Percentiles rank a stretch among this genome's conserved stretches.
phyloP scores from a whole-genome alignment of 2,329 filamentous ascomycete species.

The Stylonectria norvegica region DNA sequence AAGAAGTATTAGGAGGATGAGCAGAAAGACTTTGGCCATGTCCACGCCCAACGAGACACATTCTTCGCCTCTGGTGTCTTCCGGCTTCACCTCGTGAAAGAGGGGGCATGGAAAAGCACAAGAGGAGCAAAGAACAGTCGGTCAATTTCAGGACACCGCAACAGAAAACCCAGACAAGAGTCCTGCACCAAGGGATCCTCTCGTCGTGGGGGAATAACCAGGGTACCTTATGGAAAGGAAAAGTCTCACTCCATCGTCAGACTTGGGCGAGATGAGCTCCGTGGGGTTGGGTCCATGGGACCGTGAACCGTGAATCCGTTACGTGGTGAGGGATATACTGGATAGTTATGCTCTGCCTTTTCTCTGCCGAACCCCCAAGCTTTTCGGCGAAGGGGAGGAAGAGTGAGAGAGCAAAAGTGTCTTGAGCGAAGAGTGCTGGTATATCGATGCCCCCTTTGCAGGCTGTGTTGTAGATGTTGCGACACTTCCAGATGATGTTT shows the following conservation, averaged over 20 bases:
- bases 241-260: slow-evolving; percentile 13
- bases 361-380: slow-evolving; percentile 3
- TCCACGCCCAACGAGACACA: too few species aligned
- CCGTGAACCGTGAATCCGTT: slow-evolving; percentile 8
- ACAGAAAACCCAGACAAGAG: not conserved
- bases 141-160: too few species aligned
- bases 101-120: too few species aligned
- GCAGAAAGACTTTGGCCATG: too few species aligned
- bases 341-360: not conserved
- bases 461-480: too few species aligned
- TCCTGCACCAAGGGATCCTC: slow-evolving; percentile 6
- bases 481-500: too few species aligned
- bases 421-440: too few species aligned
- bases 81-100: too few species aligned
- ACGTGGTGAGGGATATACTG: slow-evolving; percentile 17
- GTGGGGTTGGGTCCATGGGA: slow-evolving; percentile 17
- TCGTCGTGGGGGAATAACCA: slow-evolving; percentile 13
- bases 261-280: slow-evolving; percentile 8
- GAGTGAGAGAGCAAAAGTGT: not conserved
- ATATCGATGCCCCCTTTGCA: too few species aligned
- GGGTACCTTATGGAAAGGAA: slow-evolving; percentile 1
- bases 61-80: too few species aligned
- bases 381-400: slow-evolving; percentile 1
- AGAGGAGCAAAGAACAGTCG: too few species aligned
- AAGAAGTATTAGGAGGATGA: too few species aligned